phyloP scores from a whole-genome alignment of 176 grass and related monocot species.

The Carex cristatella region DNA sequence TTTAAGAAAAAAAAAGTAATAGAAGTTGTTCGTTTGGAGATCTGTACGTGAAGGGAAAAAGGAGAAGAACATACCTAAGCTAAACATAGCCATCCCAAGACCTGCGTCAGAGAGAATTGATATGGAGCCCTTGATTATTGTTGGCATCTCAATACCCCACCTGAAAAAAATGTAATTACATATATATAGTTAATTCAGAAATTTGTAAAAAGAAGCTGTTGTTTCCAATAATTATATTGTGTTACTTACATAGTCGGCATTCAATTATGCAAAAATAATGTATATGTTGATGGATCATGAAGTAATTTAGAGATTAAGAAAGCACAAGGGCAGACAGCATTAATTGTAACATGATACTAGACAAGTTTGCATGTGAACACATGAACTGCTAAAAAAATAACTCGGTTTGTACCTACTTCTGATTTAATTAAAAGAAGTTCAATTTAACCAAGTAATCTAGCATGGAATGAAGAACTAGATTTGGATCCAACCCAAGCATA shows the following conservation, averaged over 20 bases:
- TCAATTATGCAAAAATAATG: constrained; percentile 12
- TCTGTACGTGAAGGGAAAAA: not conserved
- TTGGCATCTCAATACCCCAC: constrained; percentile 90
- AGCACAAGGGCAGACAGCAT: constrained; percentile 26
- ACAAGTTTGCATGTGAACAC: constrained; percentile 60
- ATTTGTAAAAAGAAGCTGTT: not conserved
- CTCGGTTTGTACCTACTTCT: not conserved
- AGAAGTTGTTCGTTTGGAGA: not conserved
- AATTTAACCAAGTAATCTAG: constrained; percentile 39
- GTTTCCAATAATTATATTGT: not conserved
- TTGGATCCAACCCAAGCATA: constrained; percentile 3
- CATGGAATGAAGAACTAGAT: constrained; percentile 20
- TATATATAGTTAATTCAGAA: not conserved
- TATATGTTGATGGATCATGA: constrained; percentile 13
- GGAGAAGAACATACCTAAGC: constrained; percentile 56
- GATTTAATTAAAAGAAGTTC: constrained; percentile 5
- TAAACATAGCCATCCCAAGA: constrained; percentile 98
- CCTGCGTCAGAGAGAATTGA: constrained; percentile 90
- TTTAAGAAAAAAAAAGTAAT: not conserved
- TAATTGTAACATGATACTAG: constrained; percentile 21
- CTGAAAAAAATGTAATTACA: constrained; percentile 33
- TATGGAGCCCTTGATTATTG: constrained; percentile 91
- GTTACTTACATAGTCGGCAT: not conserved
- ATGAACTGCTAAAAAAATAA: constrained; percentile 34
- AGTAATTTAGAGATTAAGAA: not conserved